Base-by-base conservation (phyloP, 2,329 filamentous ascomycete species). In the Cryphonectria naterciae region DNA sequence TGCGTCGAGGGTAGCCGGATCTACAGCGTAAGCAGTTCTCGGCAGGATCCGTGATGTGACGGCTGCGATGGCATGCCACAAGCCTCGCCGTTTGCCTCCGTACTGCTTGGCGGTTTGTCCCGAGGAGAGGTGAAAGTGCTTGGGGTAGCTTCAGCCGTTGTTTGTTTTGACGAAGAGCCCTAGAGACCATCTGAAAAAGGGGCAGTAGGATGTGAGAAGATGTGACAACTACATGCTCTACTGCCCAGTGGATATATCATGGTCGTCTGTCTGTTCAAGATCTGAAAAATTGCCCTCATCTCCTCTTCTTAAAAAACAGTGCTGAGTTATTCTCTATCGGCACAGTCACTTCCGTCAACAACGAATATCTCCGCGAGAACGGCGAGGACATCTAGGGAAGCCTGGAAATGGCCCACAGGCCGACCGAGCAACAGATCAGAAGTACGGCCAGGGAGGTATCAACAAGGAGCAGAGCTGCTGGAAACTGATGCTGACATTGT, bases 351-450 rank as follows among this genome's bases (percentile, higher is more conserved):
- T 56, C 49, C 41, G 52, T 60, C 61, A 32, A 49, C 61, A 32
- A 35, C 43, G 25, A 60, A 39, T 49, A 75, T 69, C 74, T 75
- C 52, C 69, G 73, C 3, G 72, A 58, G 25, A 75, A 75, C 54
- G 74, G 72, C 15, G 74, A 76, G 70, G 70, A 75, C 46, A 74
- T 76, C 39, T 75, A 61, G 68, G 35, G 22, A 46, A 58, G 28
- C 46, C 41, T 15, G 13, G 17, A 22, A 13, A 13, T n/a, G 19
- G 37, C n/a, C n/a, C 10, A 25, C 39, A 15, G 25, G 39, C n/a
- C 13, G 8, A 61, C 37, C 41, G 46, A 39, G 64, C 46, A 52
- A 69, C 37, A 39, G 52, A 7, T 28, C 46, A 52, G 43, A n/a
- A 37, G 35, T 49, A n/a, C 3, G 46, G 10, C 43, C 43, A 37